These are phyloP conservation scores for Pulicaria dysenterica DNA, from an alignment of 129 eudicot species.

Conservation along the genomic window DNA sequence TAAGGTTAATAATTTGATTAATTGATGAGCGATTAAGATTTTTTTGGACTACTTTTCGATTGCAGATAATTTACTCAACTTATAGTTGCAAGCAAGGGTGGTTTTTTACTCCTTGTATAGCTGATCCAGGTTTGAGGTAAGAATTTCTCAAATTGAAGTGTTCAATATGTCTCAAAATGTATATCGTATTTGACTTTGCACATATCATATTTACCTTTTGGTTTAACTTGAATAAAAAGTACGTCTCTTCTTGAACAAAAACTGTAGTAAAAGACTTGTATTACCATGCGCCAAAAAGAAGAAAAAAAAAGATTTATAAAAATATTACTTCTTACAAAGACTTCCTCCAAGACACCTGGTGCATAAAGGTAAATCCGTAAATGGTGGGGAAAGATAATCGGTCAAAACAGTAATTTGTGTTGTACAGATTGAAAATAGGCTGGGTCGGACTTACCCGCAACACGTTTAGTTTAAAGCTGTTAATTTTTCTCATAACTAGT, in stretches of 20 bases:
- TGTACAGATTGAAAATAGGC: not conserved
- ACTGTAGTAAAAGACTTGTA: not conserved
- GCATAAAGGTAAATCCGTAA: not conserved
- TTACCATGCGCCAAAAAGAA: not conserved
- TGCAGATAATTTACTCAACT: conserved; percentile 83
- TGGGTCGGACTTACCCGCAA: not conserved
- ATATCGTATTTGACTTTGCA: not conserved
- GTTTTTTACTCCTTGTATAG: conserved; percentile 93
- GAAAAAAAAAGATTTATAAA: not conserved
- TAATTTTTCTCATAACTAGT: not conserved
- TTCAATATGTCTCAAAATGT: not conserved
- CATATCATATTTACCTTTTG: not conserved
- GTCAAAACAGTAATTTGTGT: not conserved
- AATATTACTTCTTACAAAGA: not conserved
- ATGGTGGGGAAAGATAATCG: not conserved
- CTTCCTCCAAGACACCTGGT: not conserved
- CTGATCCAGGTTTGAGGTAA: conserved; percentile 90
- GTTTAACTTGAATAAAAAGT: not conserved
- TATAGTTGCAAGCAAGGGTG: conserved; percentile 97
- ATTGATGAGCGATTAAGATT: not conserved
- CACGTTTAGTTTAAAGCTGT: not conserved
- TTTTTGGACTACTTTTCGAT: conserved; percentile 3
- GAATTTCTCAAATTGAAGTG: conserved; percentile 23
- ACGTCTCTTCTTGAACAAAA: not conserved
- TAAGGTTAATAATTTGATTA: conserved; percentile 11